Evolutionary conservation across 208 protist species (phyloP).

Genomic region (Trypanosoma platydactyli): DNA sequence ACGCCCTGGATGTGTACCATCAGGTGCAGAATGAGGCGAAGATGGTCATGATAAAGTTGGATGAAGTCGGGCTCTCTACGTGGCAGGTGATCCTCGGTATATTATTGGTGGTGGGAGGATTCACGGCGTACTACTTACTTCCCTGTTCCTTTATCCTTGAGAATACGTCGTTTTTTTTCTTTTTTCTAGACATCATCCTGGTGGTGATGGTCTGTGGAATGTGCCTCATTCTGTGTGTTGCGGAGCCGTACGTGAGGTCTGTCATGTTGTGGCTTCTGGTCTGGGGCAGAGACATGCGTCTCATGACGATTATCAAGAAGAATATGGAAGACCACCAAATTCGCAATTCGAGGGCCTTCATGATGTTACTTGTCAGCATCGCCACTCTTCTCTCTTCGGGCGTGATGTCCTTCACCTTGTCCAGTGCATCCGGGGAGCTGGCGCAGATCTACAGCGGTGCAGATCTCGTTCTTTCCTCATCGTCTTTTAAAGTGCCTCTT

Average conservation of each 20-base stretch:
- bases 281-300: slow-evolving; percentile 74
- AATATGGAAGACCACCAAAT: slow-evolving; percentile 87
- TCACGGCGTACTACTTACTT: slow-evolving; percentile 95
- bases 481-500: slow-evolving; percentile 42
- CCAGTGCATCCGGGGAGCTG: slow-evolving; percentile 45
- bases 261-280: slow-evolving; percentile 77
- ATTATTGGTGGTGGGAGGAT: slow-evolving; percentile 86
- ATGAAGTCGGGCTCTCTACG: slow-evolving; percentile 83
- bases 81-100: slow-evolving; percentile 74
- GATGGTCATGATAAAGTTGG: slow-evolving; percentile 87
- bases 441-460: slow-evolving; percentile 52
- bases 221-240: slow-evolving; percentile 78
- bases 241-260: slow-evolving; percentile 75
- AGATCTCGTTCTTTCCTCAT: slow-evolving; percentile 47
- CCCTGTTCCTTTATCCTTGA: slow-evolving; percentile 91
- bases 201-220: slow-evolving; percentile 93
- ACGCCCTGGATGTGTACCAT: slow-evolving; percentile 94
- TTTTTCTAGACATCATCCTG: slow-evolving; percentile 87
- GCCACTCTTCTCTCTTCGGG: slow-evolving; percentile 89
- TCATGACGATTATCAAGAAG: slow-evolving; percentile 87
- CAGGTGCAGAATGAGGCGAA: slow-evolving; percentile 84
- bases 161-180: slow-evolving; percentile 90
- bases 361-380: slow-evolving; percentile 94
- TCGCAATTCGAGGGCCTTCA: slow-evolving; percentile 91
- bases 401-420: slow-evolving; percentile 66